These are phyloP conservation scores for Ogataea siamensis DNA, from an alignment of 805 yeast genomes.

Conservation along the genomic window DNA sequence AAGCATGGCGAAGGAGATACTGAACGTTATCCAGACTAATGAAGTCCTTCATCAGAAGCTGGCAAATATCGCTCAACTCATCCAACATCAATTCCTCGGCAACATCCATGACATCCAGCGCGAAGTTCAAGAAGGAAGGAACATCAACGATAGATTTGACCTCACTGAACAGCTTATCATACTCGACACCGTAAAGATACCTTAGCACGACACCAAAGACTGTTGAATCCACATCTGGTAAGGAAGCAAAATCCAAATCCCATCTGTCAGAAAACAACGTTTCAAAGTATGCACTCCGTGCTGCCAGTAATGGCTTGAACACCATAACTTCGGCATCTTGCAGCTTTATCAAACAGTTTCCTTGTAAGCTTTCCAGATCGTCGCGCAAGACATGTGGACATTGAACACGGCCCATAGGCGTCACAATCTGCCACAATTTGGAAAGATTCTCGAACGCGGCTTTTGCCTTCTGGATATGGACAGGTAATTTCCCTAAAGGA, in stretches of 20 bases:
- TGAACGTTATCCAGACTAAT: constrained; percentile 60
- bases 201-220: constrained; percentile 51
- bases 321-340: constrained; percentile 45
- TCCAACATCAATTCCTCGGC: constrained; percentile 63
- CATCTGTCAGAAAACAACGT: constrained; percentile 55
- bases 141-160: constrained; percentile 23
- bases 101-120: constrained; percentile 57
- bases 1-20: constrained; percentile 53
- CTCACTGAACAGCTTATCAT: constrained; percentile 39
- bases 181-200: constrained; percentile 57
- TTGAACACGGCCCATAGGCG: constrained; percentile 28
- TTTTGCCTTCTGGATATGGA: constrained; percentile 31
- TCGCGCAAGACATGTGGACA: constrained; percentile 22
- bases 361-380: constrained; percentile 14
- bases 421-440: constrained; percentile 26
- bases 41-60: constrained; percentile 55
- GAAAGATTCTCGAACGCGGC: constrained; percentile 30
- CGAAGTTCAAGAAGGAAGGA: constrained; percentile 47
- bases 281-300: constrained; percentile 64
- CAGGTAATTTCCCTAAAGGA: constrained; percentile 31
- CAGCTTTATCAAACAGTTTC: constrained; percentile 40
- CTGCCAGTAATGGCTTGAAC: constrained; percentile 51
- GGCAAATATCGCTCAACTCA: constrained; percentile 59
- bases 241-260: constrained; percentile 33
- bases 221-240: constrained; percentile 40